phyloP scores from a whole-genome alignment of 75 land plant genomes.

The Larix kaempferi region DNA sequence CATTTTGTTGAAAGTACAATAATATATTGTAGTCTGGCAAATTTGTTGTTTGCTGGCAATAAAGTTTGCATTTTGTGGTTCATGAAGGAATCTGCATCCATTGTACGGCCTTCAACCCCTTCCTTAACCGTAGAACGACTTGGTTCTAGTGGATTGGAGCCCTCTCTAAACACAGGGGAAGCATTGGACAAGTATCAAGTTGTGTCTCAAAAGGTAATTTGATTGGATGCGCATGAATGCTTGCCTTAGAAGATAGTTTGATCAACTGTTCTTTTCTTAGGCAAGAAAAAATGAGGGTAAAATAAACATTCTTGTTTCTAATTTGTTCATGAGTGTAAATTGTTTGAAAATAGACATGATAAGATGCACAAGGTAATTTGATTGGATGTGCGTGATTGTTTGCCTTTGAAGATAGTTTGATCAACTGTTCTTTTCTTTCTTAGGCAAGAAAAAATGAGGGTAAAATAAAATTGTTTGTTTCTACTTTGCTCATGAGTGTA shows the following conservation, averaged over 20 bases:
- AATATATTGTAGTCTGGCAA: neutral
- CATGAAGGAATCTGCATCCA: slow-evolving; percentile 44
- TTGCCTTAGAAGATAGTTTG: too few relatives aligned
- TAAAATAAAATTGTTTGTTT: too few relatives aligned
- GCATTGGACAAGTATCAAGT: slow-evolving; percentile 79
- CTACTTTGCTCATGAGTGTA: too few relatives aligned
- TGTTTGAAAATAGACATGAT: too few relatives aligned
- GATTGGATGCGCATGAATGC: neutral
- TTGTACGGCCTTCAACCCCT: slow-evolving; percentile 37
- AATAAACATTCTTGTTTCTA: too few relatives aligned
- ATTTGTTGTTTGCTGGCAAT: neutral
- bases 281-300: too few relatives aligned
- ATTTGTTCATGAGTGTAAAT: too few relatives aligned
- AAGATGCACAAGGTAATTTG: slow-evolving; percentile 21
- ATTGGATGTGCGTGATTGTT: neutral
- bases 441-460: too few relatives aligned
- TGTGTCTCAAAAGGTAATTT: slow-evolving; percentile 67
- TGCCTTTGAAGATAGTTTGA: too few relatives aligned
- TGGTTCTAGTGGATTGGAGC: slow-evolving; percentile 45
- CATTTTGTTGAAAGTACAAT: neutral
- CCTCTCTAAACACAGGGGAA: slow-evolving; percentile 67
- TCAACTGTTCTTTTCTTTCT: too few relatives aligned
- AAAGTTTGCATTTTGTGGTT: neutral
- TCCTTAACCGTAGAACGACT: slow-evolving; percentile 47
- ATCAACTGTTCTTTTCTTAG: too few relatives aligned